A percentile compares a stretch with the other conserved stretches of the same genome.
These are phyloP conservation scores for Phytophthora palmivora DNA, from an alignment of 352 stramenopile genomes.

Conservation along the genomic window DNA sequence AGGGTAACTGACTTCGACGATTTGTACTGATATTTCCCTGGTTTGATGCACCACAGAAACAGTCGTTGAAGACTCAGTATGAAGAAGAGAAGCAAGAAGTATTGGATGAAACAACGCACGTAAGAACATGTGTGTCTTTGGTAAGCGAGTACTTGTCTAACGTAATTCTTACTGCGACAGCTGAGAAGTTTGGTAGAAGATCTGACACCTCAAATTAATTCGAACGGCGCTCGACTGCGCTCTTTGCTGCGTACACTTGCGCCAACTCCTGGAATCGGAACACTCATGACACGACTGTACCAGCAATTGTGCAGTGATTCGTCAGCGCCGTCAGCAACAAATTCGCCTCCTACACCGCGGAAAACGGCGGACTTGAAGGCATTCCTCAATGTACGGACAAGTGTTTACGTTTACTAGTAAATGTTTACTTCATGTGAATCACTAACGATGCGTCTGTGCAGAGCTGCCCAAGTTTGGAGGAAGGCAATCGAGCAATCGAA, in stretches of 20 bases:
- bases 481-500: conserved; percentile 73
- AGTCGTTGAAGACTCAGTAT: conserved; percentile 73
- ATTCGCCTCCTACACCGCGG: conserved; percentile 32
- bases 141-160: neutral
- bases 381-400: conserved; percentile 64
- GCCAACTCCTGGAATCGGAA: conserved; percentile 61
- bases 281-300: conserved; percentile 78
- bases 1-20: neutral
- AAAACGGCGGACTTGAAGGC: conserved; percentile 72
- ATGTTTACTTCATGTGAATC: conserved; percentile 4
- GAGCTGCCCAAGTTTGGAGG: conserved; percentile 78
- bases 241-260: conserved; percentile 74
- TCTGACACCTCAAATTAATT: conserved; percentile 59
- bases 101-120: conserved; percentile 66
- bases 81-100: conserved; percentile 65
- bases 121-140: conserved; percentile 28
- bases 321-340: conserved; percentile 8
- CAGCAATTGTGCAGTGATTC: conserved; percentile 66
- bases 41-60: conserved; percentile 45
- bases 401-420: neutral
- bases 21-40: neutral
- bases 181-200: conserved; percentile 58
- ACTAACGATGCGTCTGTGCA: conserved; percentile 27
- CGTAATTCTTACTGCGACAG: conserved; percentile 27
- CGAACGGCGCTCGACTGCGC: conserved; percentile 61